Evolutionary conservation across 805 yeast genomes (phyloP), one percentile per base, ranked within the genome.

Genomic region (Nakazawaea anatomiae): DNA sequence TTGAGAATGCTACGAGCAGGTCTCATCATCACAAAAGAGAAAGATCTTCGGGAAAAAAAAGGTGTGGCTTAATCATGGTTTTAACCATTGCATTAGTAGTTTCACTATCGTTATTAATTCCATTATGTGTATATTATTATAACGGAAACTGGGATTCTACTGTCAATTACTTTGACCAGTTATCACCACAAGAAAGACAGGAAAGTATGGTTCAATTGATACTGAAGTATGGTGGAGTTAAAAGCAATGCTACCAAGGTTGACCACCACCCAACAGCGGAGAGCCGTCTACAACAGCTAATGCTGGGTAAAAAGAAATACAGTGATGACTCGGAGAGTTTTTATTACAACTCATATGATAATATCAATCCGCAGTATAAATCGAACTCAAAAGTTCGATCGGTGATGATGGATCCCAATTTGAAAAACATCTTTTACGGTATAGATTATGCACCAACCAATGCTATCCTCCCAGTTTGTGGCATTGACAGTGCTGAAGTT

Each of bases 361-460:
- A 71, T 5, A 58, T 77, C 27, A 70, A 66, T 39, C 51, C 60
- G 1, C 55, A 55, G 25, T 75, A 66, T 48, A 62, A 61, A 30
- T 54, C 58, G 1, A 75, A 72, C 47, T 42, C 51, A 2, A 75
- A 73, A 48, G 58, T 77, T 0, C 51, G 60, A 27, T 49, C 57
- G 0, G 54, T 76, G n/a, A 68, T 77, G 76, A 60, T 59, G 9
- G 60, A 70, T 27, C 55, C 60, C 12, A 44, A 57, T 12, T 58
- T 72, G 34, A 57, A 57, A 7, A 66, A 69, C 44, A 67, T 71
- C 2, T 79, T 84, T 54, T 71, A 76, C 56, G 89, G 89, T 0
- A 53, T 85, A 14, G 77, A 79, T 25, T 85, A 85, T 61, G 74
- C 86, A 4, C 89, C 89, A 0, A 62, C 65, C 52, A 68, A 72